Evolutionary conservation across 2,329 filamentous ascomycete genomes (phyloP), one percentile per base, ranked within the genome.

Genomic region (Fusarium setosum): DNA sequence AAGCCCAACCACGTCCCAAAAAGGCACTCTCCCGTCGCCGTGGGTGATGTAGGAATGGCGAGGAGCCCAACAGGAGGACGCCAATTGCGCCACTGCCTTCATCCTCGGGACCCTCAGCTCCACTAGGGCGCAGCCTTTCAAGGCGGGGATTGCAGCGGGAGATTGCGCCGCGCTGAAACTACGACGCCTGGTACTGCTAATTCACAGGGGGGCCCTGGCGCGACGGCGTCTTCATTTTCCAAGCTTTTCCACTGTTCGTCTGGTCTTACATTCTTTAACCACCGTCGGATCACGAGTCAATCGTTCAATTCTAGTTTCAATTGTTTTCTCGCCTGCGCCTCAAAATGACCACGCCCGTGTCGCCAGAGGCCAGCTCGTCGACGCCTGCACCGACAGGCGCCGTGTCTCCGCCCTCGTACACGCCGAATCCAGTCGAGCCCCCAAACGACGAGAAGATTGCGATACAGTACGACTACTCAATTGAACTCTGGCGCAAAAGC

Each of bases 331-430:
- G 26, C 26, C 11, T 29, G 8, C 8, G 11, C 26, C 11, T 29
- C 11, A 41, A 26, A 60, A 54, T 13, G 20, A 65, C 59, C 60
- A 40, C 59, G n/a, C 20, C 52, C 18, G 54, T 59, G 20, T 64
- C 61, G 4, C 61, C 61, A 37, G 64, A 61, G 41, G 37, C 60
- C 20, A 62, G 34, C 29, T 53, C 62, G 1, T 57, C 52, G 13
- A 52, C 49, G 6, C 48, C 44, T 1, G 32, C 34, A 9, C 41
- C 31, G 12, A n/a, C 23, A 11, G 49, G 56, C 32, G 26, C 32
- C 3, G 67, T 72, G 12, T 70, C 69, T 13, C 69, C 69, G 38
- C 69, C 69, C 9, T 64, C 61, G 20, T 72, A 72, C 52, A 57
- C 56, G 18, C 56, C 49, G 15, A 35, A 48, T 8, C 29, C 34